A percentile compares a stretch with the other conserved stretches of the same genome.
These are phyloP conservation scores for Fusarium setosum DNA, from an alignment of 2,329 filamentous ascomycete genomes.

Conservation along the genomic window DNA sequence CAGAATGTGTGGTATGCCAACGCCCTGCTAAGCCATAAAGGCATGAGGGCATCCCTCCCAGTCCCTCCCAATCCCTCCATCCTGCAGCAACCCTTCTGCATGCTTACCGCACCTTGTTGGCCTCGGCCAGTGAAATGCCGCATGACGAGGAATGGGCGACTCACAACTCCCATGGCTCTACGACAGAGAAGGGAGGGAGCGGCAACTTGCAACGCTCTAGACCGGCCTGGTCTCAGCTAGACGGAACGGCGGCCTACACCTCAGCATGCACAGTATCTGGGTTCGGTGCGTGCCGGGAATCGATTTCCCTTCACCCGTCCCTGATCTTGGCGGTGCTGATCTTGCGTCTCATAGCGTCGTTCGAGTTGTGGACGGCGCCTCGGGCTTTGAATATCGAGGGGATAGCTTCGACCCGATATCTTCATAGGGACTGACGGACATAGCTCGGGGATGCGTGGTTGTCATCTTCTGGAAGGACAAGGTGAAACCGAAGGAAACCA, in stretches of 20 bases:
- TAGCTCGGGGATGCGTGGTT: slow-evolving; percentile 18
- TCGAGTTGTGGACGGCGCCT: not conserved
- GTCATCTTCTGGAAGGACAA: slow-evolving; percentile 14
- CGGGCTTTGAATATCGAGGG: slow-evolving; percentile 5
- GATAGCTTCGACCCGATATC: not conserved
- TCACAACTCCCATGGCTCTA: slow-evolving; percentile 5
- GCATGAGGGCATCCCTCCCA: not conserved
- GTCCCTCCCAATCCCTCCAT: not conserved
- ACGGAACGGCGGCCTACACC: not conserved
- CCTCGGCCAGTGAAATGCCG: slow-evolving; percentile 11
- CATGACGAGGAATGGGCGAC: slow-evolving; percentile 17
- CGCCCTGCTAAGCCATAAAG: not conserved
- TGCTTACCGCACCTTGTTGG: slow-evolving; percentile 28
- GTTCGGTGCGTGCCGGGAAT: not conserved
- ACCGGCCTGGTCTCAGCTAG: slow-evolving; percentile 10
- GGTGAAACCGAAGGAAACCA: slow-evolving; percentile 11
- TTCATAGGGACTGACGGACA: slow-evolving; percentile 15
- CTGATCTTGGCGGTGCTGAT: slow-evolving; percentile 3
- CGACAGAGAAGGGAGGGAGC: slow-evolving; percentile 8
- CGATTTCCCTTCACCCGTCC: not conserved
- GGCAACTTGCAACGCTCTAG: slow-evolving; percentile 16
- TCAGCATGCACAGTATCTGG: not conserved
- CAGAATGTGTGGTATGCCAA: not conserved
- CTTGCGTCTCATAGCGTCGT: not conserved
- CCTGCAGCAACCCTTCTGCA: slow-evolving; percentile 7